These are phyloP conservation scores for Cantharellus cinnabarinus DNA, from an alignment of 768 basidiomycete species.

Conservation along the genomic window DNA sequence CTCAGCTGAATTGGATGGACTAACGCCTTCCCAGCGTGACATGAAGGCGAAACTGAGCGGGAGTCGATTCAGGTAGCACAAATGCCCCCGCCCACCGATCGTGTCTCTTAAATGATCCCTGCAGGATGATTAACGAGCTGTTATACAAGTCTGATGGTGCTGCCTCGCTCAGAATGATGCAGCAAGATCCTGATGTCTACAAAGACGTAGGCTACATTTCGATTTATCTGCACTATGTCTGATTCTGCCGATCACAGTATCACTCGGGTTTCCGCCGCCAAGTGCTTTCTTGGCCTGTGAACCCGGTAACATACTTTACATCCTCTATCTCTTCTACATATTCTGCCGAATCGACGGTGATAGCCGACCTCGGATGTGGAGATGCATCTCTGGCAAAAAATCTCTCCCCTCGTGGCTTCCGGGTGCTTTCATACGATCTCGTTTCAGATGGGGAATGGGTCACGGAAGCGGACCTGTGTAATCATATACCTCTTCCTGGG, in stretches of 20 bases:
- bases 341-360: conserved; percentile 37
- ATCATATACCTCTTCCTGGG: conserved; percentile 66
- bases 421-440: conserved; percentile 62
- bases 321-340: conserved; percentile 35
- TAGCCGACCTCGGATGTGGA: conserved; percentile 90
- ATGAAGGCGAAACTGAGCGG: conserved; percentile 71
- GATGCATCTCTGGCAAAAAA: conserved; percentile 72
- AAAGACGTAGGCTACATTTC: conserved; percentile 38
- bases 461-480: conserved; percentile 76
- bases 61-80: conserved; percentile 57
- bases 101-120: conserved; percentile 7
- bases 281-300: conserved; percentile 82
- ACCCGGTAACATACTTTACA: conserved; percentile 75
- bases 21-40: conserved; percentile 54
- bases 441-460: conserved; percentile 58
- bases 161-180: conserved; percentile 64
- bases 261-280: conserved; percentile 82
- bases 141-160: conserved; percentile 73
- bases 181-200: conserved; percentile 58
- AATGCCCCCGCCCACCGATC: conserved; percentile 5
- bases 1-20: conserved; percentile 13
- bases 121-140: conserved; percentile 77
- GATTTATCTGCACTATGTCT: not conserved
- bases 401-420: conserved; percentile 45
- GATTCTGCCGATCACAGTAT: conserved; percentile 36